A percentile compares a stretch with the other conserved stretches of the same genome.
These are phyloP conservation scores for Astraeus odoratus DNA, from an alignment of 768 basidiomycete species.

Conservation along the genomic window DNA sequence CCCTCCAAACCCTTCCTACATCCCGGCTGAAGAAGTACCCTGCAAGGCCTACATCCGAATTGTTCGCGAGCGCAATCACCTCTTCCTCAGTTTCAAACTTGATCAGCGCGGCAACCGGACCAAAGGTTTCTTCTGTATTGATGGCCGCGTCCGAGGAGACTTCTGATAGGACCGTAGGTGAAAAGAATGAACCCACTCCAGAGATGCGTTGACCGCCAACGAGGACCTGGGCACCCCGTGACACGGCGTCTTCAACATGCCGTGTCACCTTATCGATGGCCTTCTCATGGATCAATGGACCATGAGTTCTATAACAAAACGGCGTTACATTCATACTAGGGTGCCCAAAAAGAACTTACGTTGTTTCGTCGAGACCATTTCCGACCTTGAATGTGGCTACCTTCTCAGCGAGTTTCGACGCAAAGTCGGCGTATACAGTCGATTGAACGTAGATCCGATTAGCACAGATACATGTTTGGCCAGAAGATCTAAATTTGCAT, in stretches of 20 bases:
- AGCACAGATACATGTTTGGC: conserved; percentile 84
- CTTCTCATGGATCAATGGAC: conserved; percentile 84
- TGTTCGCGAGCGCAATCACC: conserved; percentile 80
- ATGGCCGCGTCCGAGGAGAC: conserved; percentile 64
- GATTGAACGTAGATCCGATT: conserved; percentile 94
- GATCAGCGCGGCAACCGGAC: conserved; percentile 80
- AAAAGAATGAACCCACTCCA: conserved; percentile 61
- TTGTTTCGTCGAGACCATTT: conserved; percentile 71
- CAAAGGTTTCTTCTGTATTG: conserved; percentile 89
- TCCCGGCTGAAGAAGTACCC: conserved; percentile 92
- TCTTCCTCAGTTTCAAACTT: conserved; percentile 95
- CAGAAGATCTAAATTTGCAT: conserved; percentile 75
- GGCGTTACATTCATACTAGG: not conserved
- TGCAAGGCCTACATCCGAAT: conserved; percentile 77
- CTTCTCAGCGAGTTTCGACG: conserved; percentile 75
- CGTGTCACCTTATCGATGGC: conserved; percentile 79
- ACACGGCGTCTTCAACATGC: conserved; percentile 85
- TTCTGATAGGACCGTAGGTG: conserved; percentile 84
- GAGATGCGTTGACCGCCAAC: conserved; percentile 76
- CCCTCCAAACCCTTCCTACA: conserved; percentile 85
- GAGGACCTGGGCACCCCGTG: conserved; percentile 80
- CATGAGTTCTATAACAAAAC: conserved; percentile 68
- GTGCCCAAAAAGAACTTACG: conserved; percentile 38
- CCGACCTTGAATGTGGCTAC: conserved; percentile 85
- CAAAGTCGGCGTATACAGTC: conserved; percentile 87